Conservation (phyloP, 495 filamentous ascomycete genomes). For the Penicillium tannophilum region DNA sequence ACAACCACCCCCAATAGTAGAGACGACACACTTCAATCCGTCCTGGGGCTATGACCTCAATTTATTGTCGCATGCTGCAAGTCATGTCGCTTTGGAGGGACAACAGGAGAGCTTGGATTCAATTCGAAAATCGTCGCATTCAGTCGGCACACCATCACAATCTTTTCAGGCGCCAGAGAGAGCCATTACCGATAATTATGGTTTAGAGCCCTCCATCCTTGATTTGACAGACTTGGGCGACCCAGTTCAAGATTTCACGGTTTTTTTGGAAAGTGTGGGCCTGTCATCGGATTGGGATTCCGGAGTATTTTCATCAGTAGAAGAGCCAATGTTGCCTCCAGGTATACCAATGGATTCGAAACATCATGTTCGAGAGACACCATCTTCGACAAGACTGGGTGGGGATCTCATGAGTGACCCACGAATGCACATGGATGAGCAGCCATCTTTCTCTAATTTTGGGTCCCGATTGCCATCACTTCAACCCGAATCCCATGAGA, state of each 20-base stretch:
- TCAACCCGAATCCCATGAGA: constrained; percentile 63
- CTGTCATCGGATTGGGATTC: constrained; percentile 56
- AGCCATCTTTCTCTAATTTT: constrained; percentile 62
- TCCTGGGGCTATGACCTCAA: constrained; percentile 56
- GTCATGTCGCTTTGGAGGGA: constrained; percentile 52
- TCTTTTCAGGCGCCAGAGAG: constrained; percentile 40
- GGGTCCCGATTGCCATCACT: constrained; percentile 70
- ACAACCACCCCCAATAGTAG: constrained; percentile 46
- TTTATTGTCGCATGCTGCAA: constrained; percentile 51
- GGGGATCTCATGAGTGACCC: constrained; percentile 43
- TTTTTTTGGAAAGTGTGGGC: constrained; percentile 53
- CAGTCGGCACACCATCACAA: constrained; percentile 34
- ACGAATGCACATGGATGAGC: constrained; percentile 40
- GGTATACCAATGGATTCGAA: constrained; percentile 44
- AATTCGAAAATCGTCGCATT: constrained; percentile 42
- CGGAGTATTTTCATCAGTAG: constrained; percentile 49
- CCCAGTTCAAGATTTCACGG: constrained; percentile 53
- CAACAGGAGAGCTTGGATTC: constrained; percentile 49
- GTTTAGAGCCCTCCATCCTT: constrained; percentile 49
- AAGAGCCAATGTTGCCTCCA: constrained; percentile 45
- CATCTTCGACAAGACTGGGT: constrained; percentile 32
- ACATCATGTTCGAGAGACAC: constrained; percentile 33
- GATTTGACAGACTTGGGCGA: constrained; percentile 51
- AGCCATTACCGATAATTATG: constrained; percentile 49
- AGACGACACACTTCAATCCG: constrained; percentile 50